These are phyloP conservation scores for Odonthalia washingtoniensis DNA, from an alignment of 31 red algal species.

Conservation along the genomic window DNA sequence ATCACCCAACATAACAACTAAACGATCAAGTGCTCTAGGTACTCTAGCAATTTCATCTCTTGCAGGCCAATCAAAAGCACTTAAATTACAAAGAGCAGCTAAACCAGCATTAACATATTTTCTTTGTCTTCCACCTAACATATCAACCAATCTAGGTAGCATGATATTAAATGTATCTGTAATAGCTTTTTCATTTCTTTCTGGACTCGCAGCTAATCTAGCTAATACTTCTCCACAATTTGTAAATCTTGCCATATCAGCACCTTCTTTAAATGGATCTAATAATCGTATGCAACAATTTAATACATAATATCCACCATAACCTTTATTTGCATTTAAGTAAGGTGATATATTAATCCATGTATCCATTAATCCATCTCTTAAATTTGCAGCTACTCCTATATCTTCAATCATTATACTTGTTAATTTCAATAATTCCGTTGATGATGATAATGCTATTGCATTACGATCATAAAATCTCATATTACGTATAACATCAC, in stretches of 20 bases:
- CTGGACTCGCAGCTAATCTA: slow-evolving; percentile 70
- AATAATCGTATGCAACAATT: no score
- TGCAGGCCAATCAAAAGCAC: slow-evolving; percentile 90
- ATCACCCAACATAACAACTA: slow-evolving; percentile 67
- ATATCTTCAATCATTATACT: no score
- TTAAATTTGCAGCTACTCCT: no score
- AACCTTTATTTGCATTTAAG: no score
- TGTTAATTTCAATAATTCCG: no score
- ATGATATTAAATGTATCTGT: slow-evolving; percentile 70
- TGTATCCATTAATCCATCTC: no score
- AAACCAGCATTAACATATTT: slow-evolving; percentile 70
- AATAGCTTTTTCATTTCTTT: slow-evolving; percentile 89
- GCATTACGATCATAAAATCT: no score
- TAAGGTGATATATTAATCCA: no score
- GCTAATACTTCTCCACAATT: slow-evolving; percentile 92
- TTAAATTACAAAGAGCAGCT: slow-evolving; percentile 83
- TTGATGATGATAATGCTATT: no score
- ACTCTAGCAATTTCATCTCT: slow-evolving; percentile 78
- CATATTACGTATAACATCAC: slow-evolving; percentile 85
- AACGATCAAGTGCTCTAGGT: slow-evolving; percentile 70
- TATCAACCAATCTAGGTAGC: slow-evolving; percentile 84
- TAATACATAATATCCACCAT: no score
- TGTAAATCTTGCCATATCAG: no score
- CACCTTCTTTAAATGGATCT: no score
- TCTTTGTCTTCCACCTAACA: slow-evolving; percentile 67